A percentile compares a stretch with the other conserved stretches of the same genome.
Conservation (phyloP, 306 rosid genomes). For the Dalbergia cultrata region DNA sequence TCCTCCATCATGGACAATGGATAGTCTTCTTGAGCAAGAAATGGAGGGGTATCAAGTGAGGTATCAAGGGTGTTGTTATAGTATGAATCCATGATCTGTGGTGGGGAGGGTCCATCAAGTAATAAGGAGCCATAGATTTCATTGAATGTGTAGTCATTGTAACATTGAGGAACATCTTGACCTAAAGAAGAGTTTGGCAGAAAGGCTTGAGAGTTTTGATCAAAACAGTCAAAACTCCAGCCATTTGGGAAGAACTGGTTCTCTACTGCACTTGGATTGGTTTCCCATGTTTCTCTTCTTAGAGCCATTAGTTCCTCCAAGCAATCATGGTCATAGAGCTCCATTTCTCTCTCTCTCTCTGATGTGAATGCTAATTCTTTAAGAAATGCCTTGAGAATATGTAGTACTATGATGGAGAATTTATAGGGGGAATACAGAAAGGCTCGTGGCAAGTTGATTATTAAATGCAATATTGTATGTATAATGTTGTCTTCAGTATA, state of each 20-base stretch:
- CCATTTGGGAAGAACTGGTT: conserved; percentile 62
- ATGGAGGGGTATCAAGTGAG: conserved; percentile 53
- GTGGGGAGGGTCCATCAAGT: conserved; percentile 53
- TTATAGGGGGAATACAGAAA: conserved; percentile 59
- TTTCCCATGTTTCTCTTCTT: conserved; percentile 74
- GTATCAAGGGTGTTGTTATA: conserved; percentile 50
- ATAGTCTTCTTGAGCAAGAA: conserved; percentile 57
- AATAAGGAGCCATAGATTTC: conserved; percentile 61
- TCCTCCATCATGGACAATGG: conserved; percentile 65
- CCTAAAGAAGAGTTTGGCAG: conserved; percentile 56
- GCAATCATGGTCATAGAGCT: conserved; percentile 69
- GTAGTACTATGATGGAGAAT: conserved; percentile 52
- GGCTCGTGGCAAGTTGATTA: conserved; percentile 41
- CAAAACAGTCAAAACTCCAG: conserved; percentile 59
- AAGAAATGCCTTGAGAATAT: conserved; percentile 57
- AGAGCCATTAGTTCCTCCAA: conserved; percentile 73
- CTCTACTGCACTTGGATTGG: conserved; percentile 62
- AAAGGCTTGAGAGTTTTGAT: conserved; percentile 60
- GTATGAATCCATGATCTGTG: conserved; percentile 62
- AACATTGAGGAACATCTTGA: conserved; percentile 59
- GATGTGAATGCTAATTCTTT: conserved; percentile 57
- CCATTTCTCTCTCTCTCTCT: conserved; percentile 56
- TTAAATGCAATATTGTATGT: conserved; percentile 43
- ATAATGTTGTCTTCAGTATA: conserved; percentile 39
- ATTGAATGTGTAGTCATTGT: conserved; percentile 47